Evolutionary conservation across 352 stramenopile species (phyloP).

Genomic region (Peronospora farinosa): DNA sequence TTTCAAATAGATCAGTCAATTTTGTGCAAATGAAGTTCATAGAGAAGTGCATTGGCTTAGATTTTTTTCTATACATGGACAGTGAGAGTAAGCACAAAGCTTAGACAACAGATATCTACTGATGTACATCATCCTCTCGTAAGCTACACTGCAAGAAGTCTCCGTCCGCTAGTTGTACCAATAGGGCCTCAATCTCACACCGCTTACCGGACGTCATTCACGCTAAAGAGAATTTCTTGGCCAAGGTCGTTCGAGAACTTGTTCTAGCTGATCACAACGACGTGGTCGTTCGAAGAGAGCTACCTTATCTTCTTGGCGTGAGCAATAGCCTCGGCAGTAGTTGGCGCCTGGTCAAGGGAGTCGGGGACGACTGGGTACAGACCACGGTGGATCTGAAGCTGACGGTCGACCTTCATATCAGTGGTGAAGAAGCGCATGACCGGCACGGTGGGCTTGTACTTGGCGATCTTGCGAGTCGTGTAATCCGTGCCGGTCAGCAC

Average conservation of each 20-base stretch:
- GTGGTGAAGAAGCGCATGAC: constrained; percentile 89
- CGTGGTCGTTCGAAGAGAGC: constrained; percentile 80
- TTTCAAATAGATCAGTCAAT: no score
- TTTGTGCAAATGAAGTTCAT: no score
- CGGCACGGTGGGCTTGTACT: constrained; percentile 88
- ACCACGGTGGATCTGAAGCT: constrained; percentile 88
- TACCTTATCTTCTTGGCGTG: constrained; percentile 90
- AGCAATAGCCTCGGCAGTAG: constrained; percentile 80
- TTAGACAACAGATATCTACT: no score
- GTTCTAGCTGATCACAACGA: constrained; percentile 84
- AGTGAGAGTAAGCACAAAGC: no score
- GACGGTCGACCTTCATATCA: constrained; percentile 84
- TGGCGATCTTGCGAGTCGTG: constrained; percentile 79
- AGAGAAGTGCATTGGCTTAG: no score
- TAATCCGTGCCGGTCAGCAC: constrained; percentile 77
- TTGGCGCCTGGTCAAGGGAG: constrained; percentile 49
- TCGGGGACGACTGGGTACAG: constrained; percentile 66
- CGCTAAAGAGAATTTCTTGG: constrained; percentile 78
- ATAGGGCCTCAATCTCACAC: background rate
- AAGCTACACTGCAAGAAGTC: background rate
- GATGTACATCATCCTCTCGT: background rate
- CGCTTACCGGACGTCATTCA: constrained; percentile 69
- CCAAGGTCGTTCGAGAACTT: constrained; percentile 72
- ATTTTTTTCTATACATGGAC: no score
- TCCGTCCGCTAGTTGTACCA: background rate